Evolutionary conservation across 2,329 filamentous ascomycete species (phyloP), one percentile per base, ranked within the genome.

Genomic region (Botrytis squamosa): DNA sequence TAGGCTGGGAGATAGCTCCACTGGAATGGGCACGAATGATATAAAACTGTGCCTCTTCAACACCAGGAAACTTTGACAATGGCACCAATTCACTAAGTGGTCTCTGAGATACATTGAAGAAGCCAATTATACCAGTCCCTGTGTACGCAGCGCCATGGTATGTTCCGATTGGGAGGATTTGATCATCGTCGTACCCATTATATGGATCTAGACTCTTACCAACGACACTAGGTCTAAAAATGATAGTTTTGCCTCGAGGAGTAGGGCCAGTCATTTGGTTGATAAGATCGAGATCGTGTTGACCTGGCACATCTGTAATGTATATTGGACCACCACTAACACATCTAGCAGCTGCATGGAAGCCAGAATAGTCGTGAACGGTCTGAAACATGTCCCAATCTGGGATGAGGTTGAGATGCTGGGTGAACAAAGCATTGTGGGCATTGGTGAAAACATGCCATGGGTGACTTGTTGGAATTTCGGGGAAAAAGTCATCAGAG

Each of bases 401-500:
- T 0, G 96, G 95, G 0, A 98, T 83, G 1, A 94, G 89, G 77
- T 98, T 97, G 46, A 98, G 85, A 79, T 96, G 91, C 76, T 93
- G 90, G 2, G 92, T 95, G 22, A 98, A 85, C 0, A 98, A 85
- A 46, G 89, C 87, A 81, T 97, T 98, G 82, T 98, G 93, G 0
- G 95, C 95, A 80, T 98, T 99, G 76, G 92, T 90, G 86, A 97
- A 99, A 52, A 98, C 88, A 82, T 99, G 96, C 95, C 96, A 99
- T 0, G 95, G 89, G 75, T 99, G 96, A 10, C 92, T 94, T 0
- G 89, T 88, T 0, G 91, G 88, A 6, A 94, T 88, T 63, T 94
- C 89, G 0, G 96, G 96, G 82, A 97, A 98, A 85, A 95, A 99
- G 83, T 98, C 93, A 76, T 91, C 95, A 0, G 93, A 97, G 83